These are phyloP conservation scores for Papiliotrema terrestris DNA, from an alignment of 1,284 basidiomycete species.

Conservation along the genomic window DNA sequence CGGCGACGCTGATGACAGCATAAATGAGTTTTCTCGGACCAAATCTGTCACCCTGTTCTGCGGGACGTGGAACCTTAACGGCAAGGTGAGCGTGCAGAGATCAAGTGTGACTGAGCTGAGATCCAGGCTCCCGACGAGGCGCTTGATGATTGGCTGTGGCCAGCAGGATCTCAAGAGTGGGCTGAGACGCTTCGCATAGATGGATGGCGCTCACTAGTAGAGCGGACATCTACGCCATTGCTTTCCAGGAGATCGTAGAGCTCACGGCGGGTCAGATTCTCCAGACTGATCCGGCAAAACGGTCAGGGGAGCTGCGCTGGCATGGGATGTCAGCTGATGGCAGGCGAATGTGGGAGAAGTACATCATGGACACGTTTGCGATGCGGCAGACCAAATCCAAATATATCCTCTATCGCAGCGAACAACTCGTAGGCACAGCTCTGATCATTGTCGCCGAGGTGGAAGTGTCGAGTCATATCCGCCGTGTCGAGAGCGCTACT, in stretches of 20 bases:
- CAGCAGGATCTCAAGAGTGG: conserved; percentile 64
- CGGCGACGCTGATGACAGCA: conserved; percentile 49
- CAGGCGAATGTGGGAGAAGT: conserved; percentile 81
- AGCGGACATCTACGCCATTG: conserved; percentile 85
- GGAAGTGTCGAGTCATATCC: conserved; percentile 70
- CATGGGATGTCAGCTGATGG: conserved; percentile 2
- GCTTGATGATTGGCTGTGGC: conserved; percentile 85
- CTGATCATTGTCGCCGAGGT: conserved; percentile 79
- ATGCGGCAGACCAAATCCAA: conserved; percentile 59
- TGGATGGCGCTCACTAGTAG: conserved; percentile 47
- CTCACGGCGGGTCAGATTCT: conserved; percentile 95
- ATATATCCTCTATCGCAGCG: conserved; percentile 85
- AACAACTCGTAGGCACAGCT: conserved; percentile 92
- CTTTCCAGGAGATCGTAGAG: conserved; percentile 97
- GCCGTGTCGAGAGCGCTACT: conserved; percentile 85
- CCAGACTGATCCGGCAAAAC: conserved; percentile 92
- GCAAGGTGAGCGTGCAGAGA: conserved; percentile 57
- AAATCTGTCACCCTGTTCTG: conserved; percentile 70
- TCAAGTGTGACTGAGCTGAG: not conserved
- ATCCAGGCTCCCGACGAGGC: conserved; percentile 71
- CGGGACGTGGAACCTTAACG: conserved; percentile 97
- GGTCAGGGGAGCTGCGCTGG: conserved; percentile 50
- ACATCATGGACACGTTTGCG: conserved; percentile 74
- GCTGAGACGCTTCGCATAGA: conserved; percentile 20
- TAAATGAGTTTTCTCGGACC: conserved; percentile 79